phyloP scores from a whole-genome alignment of 805 yeast species.

The Candida andamanensis region DNA sequence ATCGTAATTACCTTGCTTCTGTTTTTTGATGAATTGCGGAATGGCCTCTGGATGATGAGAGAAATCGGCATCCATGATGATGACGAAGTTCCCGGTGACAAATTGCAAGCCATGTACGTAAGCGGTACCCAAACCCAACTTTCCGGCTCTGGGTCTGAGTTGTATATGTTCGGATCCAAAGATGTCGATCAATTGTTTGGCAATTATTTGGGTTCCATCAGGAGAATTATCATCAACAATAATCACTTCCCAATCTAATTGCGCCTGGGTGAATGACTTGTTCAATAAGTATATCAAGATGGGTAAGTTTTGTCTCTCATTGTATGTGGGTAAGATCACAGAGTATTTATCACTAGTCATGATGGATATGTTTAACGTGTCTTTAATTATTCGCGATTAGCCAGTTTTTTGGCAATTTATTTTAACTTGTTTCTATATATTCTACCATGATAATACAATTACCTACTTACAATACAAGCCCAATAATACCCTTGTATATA shows the following conservation, averaged over 20 bases:
- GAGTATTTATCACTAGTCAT: conserved; percentile 53
- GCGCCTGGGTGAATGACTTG: conserved; percentile 54
- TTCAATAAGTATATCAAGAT: conserved; percentile 66
- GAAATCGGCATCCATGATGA: conserved; percentile 82
- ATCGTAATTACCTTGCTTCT: conserved; percentile 46
- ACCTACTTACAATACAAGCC: no score
- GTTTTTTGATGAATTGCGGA: conserved; percentile 67
- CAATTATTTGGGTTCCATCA: conserved; percentile 75
- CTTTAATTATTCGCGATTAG: not conserved
- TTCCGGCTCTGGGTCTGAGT: conserved; percentile 69
- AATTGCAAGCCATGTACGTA: conserved; percentile 71
- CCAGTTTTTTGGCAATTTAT: not conserved
- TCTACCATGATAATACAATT: not conserved
- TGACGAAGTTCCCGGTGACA: conserved; percentile 68
- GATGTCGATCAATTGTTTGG: conserved; percentile 50
- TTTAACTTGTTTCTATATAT: not conserved
- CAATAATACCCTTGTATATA: no score
- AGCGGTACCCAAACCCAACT: conserved; percentile 76
- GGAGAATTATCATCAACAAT: conserved; percentile 80
- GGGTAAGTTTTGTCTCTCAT: conserved; percentile 62
- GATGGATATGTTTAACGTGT: conserved; percentile 3
- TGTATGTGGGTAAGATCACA: conserved; percentile 72
- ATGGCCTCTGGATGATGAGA: conserved; percentile 79
- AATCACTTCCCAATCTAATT: conserved; percentile 68
- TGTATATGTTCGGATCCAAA: conserved; percentile 59